Percentiles rank a stretch among this genome's conserved stretches.
Conservation (phyloP, 805 yeast species). For the Pichia nanzhaoensis region DNA sequence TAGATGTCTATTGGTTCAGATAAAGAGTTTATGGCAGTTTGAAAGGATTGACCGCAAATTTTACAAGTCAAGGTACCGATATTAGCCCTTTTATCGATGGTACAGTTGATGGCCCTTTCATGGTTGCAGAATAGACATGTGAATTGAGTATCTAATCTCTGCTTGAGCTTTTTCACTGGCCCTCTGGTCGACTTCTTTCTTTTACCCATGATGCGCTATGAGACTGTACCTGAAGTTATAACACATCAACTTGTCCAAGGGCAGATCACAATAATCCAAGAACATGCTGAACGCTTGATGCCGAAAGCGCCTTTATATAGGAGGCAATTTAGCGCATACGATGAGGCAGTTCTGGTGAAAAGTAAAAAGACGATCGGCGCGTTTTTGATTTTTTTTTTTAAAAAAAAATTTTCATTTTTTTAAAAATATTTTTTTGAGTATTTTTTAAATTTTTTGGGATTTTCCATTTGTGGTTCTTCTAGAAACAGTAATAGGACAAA, state of each 20-base stretch:
- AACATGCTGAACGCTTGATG: no score
- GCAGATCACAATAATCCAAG: no score
- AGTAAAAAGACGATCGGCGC: no score
- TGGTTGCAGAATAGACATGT: conserved; percentile 94
- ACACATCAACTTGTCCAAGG: no score
- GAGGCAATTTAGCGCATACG: no score
- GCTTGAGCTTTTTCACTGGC: conserved; percentile 73
- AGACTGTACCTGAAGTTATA: not conserved
- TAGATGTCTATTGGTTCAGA: conserved; percentile 92
- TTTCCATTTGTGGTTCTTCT: not conserved
- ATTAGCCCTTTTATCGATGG: conserved; percentile 77
- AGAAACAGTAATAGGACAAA: no score
- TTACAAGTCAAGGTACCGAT: conserved; percentile 85
- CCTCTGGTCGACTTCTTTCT: conserved; percentile 74
- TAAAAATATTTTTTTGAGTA: no score
- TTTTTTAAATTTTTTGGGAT: not conserved
- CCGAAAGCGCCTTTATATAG: no score
- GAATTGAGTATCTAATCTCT: conserved; percentile 73
- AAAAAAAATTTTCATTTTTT: no score
- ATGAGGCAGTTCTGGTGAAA: no score
- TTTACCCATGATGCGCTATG: conserved; percentile 25
- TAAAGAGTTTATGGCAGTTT: conserved; percentile 74
- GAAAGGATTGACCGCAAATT: conserved; percentile 91
- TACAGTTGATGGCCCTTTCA: conserved; percentile 84
- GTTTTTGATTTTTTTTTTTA: no score